phyloP scores from a whole-genome alignment of 2,329 filamentous ascomycete genomes.

The Aspergillus calidoustus region DNA sequence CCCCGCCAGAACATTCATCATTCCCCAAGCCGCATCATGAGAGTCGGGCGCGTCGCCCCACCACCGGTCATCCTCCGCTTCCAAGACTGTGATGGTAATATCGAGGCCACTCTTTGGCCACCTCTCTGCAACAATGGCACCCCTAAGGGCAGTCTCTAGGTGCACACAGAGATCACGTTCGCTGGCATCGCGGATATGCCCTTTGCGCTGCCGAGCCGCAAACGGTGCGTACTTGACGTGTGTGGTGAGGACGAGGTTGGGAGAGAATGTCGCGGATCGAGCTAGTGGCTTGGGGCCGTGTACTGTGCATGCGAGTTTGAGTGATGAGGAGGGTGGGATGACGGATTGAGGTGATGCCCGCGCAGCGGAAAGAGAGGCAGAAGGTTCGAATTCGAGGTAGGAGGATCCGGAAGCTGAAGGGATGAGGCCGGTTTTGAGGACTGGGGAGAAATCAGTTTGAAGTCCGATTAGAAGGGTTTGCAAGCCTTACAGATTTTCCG shows the following conservation, averaged over 20 bases:
- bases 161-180: slow-evolving; percentile 92
- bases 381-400: slow-evolving; percentile 61
- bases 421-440: slow-evolving; percentile 87
- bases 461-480: neutral
- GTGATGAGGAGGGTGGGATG: slow-evolving; percentile 63
- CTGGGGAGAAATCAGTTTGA: slow-evolving; percentile 51
- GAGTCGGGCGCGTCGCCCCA: slow-evolving; percentile 60
- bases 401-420: slow-evolving; percentile 93
- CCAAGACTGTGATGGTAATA: slow-evolving; percentile 87
- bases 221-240: slow-evolving; percentile 98
- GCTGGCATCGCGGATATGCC: slow-evolving; percentile 81
- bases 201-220: slow-evolving; percentile 78
- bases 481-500: slow-evolving; percentile 78
- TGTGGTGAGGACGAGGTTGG: slow-evolving; percentile 87
- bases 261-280: slow-evolving; percentile 86
- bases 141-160: slow-evolving; percentile 85
- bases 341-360: slow-evolving; percentile 51
- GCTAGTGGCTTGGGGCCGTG: slow-evolving; percentile 92
- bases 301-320: slow-evolving; percentile 92
- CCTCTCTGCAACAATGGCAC: slow-evolving; percentile 86
- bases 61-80: slow-evolving; percentile 83
- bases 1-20: slow-evolving; percentile 88
- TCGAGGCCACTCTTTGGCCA: slow-evolving; percentile 99
- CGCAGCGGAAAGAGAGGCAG: slow-evolving; percentile 49
- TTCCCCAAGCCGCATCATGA: slow-evolving; percentile 73